These are phyloP conservation scores for Aspergillus ustus DNA, from an alignment of 2,329 filamentous ascomycete genomes.

Conservation along the genomic window DNA sequence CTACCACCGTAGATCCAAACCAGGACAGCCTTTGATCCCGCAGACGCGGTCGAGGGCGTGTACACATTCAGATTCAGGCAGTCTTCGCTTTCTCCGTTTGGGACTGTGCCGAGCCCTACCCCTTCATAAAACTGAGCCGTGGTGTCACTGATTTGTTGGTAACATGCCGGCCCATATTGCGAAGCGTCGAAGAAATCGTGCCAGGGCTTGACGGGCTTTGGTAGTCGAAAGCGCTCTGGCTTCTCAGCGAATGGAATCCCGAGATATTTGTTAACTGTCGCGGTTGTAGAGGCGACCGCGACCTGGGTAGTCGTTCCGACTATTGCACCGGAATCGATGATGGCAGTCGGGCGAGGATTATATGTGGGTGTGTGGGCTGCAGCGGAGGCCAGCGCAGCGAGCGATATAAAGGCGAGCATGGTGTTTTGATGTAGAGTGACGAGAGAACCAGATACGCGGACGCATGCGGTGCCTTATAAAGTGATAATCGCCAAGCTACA, in stretches of 20 bases:
- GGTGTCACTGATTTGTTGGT: neutral
- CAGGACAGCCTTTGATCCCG: neutral
- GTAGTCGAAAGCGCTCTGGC: slow-evolving; percentile 6
- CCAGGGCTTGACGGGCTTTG: slow-evolving; percentile 1
- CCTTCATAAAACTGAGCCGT: slow-evolving; percentile 2
- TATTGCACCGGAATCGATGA: slow-evolving; percentile 6
- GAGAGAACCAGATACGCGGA: neutral
- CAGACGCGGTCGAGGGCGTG: neutral
- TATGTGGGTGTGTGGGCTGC: slow-evolving; percentile 1
- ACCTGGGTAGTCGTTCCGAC: slow-evolving; percentile 1
- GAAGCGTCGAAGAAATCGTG: neutral
- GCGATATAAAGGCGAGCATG: neutral
- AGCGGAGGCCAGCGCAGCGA: neutral
- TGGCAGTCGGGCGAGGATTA: neutral
- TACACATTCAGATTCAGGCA: slow-evolving; percentile 41
- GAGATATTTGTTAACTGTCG: slow-evolving; percentile 1
- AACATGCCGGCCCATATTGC: slow-evolving; percentile 4
- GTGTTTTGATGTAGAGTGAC: neutral
- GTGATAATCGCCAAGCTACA: neutral
- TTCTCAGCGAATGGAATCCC: neutral
- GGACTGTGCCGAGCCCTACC: neutral
- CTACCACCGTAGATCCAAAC: slow-evolving; percentile 13
- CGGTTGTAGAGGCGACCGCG: neutral
- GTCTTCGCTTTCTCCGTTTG: slow-evolving; percentile 35
- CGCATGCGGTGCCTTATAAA: neutral